Evolutionary conservation across 1,139 yeast species (phyloP), one percentile per base, ranked within the genome.

Genomic region (Nakaseomyces glabratus): DNA sequence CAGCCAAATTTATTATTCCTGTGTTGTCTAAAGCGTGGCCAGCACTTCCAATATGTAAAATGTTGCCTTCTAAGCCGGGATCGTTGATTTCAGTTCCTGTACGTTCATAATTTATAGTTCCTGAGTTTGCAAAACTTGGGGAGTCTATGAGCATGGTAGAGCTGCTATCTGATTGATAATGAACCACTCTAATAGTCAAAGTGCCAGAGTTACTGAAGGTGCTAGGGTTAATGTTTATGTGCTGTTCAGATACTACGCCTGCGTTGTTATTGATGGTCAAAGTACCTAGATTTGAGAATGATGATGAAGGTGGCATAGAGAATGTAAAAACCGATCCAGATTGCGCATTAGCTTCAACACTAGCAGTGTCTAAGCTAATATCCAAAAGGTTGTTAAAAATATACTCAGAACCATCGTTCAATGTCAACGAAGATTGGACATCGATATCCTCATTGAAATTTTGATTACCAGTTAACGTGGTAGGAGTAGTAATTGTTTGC

Each of bases 341-440:
- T 4, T 15, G 21, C 7, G 30, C 21, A 11, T 17, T 26, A 18
- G 15, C 30, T 7, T 13, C 11, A 4, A 26, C 6, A 22, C 12
- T 26, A 6, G 20, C 12, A 26, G 21, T 21, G 6, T 15, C 21
- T 11, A 8, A n/a, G 9, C 18, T 15, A 11, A 26, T 18, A 11
- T 9, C 16, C 16, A 26, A 20, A 10, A 10, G 15, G 14, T 17
- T 18, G 11, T 14, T n/a, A 18, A 26, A 26, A 7, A 15, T 17
- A 12, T 26, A 26, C n/a, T 15, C 18, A 11, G 17, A 15, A 17
- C 30, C 30, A n/a, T 26, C 21, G 11, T 26, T 26, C 5, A 26
- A 15, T 6, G 30, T 18, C 7, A 26, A 15, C 2, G 30, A 26
- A 7, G 21, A 20, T 6, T 9, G 17, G 11, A 26, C 21, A 26